Evolutionary conservation across 257 asterid species (phyloP), one percentile per base, ranked within the genome.

Genomic region (Jacaranda copaia): DNA sequence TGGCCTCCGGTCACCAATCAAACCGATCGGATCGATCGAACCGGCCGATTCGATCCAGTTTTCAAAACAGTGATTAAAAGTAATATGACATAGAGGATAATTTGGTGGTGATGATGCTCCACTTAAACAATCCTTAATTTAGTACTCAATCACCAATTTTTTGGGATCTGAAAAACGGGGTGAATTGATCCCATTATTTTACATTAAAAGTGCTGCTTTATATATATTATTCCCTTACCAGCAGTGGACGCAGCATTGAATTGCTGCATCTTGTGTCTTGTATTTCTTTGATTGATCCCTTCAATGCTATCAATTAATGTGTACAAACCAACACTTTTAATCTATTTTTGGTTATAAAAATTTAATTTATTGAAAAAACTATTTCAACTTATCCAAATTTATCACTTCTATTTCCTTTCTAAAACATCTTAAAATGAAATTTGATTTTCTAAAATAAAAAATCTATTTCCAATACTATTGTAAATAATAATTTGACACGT

Each of bases 181-280:
- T 49, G 73, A 40, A 8, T 35, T 32, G 48, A 70, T 51, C 60
- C 51, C 32, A 19, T 18, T 72, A 40, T 3, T 73, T 73, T 73
- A 59, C 69, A 59, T 73, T 3, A 73, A 73, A 59, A 45, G 78
- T 59, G 70, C 36, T 60, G 78, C 59, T 15, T 59, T 5, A 36
- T 36, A 14, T 61, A 4, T 18, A 18, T 18, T 68, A 46, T 5
- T 70, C n/a, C 52, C 36, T 18, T 14, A 51, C 14, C 49, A 52
- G 35, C 48, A 19, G 25, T 45, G 59, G 59, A 73, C 42, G 51
- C 70, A 59, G 6, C 70, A 20, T 73, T 32, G 78, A 55, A 46
- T 73, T 60, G 70, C 48, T 20, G 60, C 56, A 73, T 59, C 78
- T 73, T 15, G 70, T 73, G 68, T 73, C 61, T 60, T 16, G 59